Evolutionary conservation across 495 filamentous ascomycete species (phyloP), one percentile per base, ranked within the genome.

Genomic region (Xylaria acuta): DNA sequence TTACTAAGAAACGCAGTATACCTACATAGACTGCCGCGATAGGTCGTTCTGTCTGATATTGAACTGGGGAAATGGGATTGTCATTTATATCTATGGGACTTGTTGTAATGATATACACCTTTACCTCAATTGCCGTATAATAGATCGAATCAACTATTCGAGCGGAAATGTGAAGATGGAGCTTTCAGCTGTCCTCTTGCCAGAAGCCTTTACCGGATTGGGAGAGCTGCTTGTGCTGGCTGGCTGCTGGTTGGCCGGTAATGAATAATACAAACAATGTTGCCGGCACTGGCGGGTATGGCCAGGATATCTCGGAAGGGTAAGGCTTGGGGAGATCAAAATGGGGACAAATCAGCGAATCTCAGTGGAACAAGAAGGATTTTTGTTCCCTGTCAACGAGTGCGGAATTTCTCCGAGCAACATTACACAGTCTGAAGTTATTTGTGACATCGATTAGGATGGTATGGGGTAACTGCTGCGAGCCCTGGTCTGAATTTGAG

Each of bases 151-250:
- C 27, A 20, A 34, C n/a, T 43, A 59, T 56, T 69, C 36, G 27
- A 32, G 51, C 25, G 22, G 22, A 45, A 69, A 58, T 58, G 40
- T 71, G 32, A 51, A 43, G 18, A 41, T 34, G 14, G 40, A 27
- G 56, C 43, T 32, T 65, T 71, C 69, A 71, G 69, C 69, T 71
- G 62, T 22, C 49, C 38, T 45, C n/a, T 58, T 58, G 47, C 62
- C 5, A 38, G 27, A 53, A 25, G 38, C 9, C 51, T n/a, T 66
- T 71, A 49, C 69, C 62, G 51, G 14, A 71, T 71, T 49, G 25
- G 62, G 69, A 65, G 60, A 40, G n/a, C 58, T 65, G 60, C 69
- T 6, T 32, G 16, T 49, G 22, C 38, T 58, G 34, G 22, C 49
- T 41, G 30, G 22, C 34, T 56, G 30, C 22, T 49, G 67, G 68